These are phyloP conservation scores for Boletellus deceptivus DNA, from an alignment of 1,284 basidiomycete genomes.

Conservation along the genomic window DNA sequence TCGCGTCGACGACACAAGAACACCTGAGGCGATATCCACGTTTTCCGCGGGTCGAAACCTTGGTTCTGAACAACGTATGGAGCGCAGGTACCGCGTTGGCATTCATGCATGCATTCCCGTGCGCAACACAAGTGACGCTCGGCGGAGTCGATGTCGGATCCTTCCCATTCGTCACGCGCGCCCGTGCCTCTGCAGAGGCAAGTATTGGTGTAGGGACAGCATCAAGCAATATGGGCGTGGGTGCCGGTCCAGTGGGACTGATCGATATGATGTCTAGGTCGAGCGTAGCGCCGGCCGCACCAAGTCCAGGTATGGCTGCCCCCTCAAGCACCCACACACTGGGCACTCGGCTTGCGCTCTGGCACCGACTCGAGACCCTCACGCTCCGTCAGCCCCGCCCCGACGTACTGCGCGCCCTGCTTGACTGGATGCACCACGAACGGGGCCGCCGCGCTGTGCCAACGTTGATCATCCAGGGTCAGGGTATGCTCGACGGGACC, in stretches of 20 bases:
- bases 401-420: conserved; percentile 19
- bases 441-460: conserved; percentile 14
- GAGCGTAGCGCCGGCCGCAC: neutral
- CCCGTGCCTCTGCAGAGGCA: neutral
- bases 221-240: neutral
- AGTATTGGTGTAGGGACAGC: neutral
- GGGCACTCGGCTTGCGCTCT: neutral
- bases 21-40: conserved; percentile 16
- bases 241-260: conserved; percentile 1
- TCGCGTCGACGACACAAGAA: neutral
- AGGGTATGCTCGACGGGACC: conserved; percentile 4
- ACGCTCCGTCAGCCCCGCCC: conserved; percentile 24
- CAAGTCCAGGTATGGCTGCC: no score
- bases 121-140: conserved; percentile 19
- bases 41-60: conserved; percentile 26
- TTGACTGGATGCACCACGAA: conserved; percentile 23
- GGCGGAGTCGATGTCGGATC: conserved; percentile 29
- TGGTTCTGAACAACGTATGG: conserved; percentile 29
- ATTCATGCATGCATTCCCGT: conserved; percentile 30
- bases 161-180: conserved; percentile 17
- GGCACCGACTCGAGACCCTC: conserved; percentile 20
- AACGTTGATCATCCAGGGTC: conserved; percentile 18
- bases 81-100: conserved; percentile 22
- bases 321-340: no score
- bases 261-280: neutral